Evolutionary conservation across 768 basidiomycete genomes (phyloP), one percentile per base, ranked within the genome.

Genomic region (Hericium erinaceus): DNA sequence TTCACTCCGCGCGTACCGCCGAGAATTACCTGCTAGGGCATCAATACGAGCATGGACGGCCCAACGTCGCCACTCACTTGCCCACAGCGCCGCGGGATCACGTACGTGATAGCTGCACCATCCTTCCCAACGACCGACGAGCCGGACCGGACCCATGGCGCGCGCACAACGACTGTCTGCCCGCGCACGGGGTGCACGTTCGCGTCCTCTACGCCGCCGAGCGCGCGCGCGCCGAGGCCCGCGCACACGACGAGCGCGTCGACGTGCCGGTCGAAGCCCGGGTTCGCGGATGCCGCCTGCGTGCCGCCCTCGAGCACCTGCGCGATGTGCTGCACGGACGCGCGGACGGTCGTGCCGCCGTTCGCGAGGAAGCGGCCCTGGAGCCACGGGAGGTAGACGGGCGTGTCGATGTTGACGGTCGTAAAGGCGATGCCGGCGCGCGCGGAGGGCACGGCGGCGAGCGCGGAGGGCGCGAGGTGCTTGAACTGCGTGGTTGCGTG

Each of bases 231-330:
- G 3, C 81, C 81, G 20, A 94, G 68, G 0, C 91, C 91, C 0
- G 81, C 76, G 62, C 89, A 92, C 10, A 86, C 80, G 5, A 93
- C 67, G 1, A 92, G 65, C 0, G 83, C 88, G 50, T 81, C 78
- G 26, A 70, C 60, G 3, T 65, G 58, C 1, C 40, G 48, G 0
- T 38, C 41, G 26, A 60, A 44, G 4, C 59, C 57, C 10, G 55
- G 58, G 8, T 62, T 57, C 7, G 55, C 58, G 2, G 61, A 52
- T 63, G 66, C 69, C 11, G 60, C 60, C 48, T 56, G 60, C 37
- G 57, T 62, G 8, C 82, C 83, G 18, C 84, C 84, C 62, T 85
- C 81, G n/a, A 86, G 66, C 18, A 90, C 74, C 65, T 90, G 84
- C 37, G 76, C 71, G 59, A 92, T 78, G 59, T 91, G 88, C 60